Evolutionary conservation across 2,329 filamentous ascomycete genomes (phyloP).

Genomic region (Colletotrichum orbiculare): DNA sequence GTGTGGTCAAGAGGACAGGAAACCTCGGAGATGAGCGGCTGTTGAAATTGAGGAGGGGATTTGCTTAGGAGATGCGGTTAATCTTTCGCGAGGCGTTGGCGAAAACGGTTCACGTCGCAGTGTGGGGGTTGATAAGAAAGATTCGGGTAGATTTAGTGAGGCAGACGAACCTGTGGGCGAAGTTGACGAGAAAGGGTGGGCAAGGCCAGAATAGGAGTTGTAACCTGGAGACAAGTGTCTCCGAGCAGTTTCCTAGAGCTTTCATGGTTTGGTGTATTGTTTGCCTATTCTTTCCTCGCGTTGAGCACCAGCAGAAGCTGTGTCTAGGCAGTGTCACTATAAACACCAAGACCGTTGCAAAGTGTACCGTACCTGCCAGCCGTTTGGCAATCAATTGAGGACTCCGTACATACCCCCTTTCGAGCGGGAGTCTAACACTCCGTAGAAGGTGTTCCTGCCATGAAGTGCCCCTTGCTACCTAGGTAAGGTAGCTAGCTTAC

Average conservation of each 20-base stretch:
- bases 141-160: conserved; percentile 20
- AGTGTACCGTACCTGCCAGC: too few relatives aligned
- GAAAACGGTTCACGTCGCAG: conserved; percentile 29
- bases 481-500: neutral
- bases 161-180: conserved; percentile 2
- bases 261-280: conserved; percentile 33
- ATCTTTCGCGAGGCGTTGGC: conserved; percentile 35
- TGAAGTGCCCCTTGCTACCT: conserved; percentile 12
- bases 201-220: conserved; percentile 26
- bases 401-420: neutral
- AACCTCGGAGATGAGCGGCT: neutral
- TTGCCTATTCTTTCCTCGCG: conserved; percentile 11
- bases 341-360: too few relatives aligned
- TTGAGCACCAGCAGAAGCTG: conserved; percentile 13
- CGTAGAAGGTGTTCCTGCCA: neutral
- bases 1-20: neutral
- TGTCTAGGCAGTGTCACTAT: neutral
- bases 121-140: conserved; percentile 10
- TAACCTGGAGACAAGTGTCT: conserved; percentile 32
- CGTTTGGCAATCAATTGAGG: neutral
- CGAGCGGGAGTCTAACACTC: neutral
- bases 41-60: conserved; percentile 1
- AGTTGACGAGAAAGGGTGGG: conserved; percentile 27
- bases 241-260: conserved; percentile 36
- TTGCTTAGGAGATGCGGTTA: conserved; percentile 19